phyloP scores from a whole-genome alignment of 2,329 filamentous ascomycete genomes.

The Colletotrichum caudatum region DNA sequence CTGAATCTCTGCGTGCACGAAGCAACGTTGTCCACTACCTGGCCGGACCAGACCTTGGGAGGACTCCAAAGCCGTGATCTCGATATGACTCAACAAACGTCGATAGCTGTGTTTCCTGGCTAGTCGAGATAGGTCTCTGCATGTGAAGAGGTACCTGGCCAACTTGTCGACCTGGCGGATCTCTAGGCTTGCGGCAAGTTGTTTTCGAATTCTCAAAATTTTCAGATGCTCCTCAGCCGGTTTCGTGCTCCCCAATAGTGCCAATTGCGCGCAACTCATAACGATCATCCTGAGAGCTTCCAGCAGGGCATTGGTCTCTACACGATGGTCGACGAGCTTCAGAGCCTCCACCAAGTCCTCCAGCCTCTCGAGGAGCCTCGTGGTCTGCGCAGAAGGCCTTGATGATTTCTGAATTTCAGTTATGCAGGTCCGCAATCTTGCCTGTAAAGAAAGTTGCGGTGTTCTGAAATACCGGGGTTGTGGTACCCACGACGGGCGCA shows the following conservation, averaged over 20 bases:
- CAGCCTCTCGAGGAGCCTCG: neutral
- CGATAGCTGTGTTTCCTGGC: neutral
- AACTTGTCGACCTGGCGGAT: constrained; percentile 18
- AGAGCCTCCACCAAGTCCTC: constrained; percentile 5
- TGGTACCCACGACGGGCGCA: constrained; percentile 6
- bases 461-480: neutral
- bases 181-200: neutral
- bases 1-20: constrained; percentile 18
- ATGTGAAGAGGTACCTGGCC: constrained; percentile 21
- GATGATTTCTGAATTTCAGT: neutral
- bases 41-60: neutral
- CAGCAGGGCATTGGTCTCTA: neutral
- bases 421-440: constrained; percentile 8
- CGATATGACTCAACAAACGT: constrained; percentile 10
- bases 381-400: neutral
- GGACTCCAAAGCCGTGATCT: constrained; percentile 2
- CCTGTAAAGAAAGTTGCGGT: constrained; percentile 5
- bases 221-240: constrained; percentile 18
- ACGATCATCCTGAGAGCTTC: constrained; percentile 11
- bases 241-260: constrained; percentile 1
- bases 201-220: neutral
- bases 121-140: constrained; percentile 10
- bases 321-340: constrained; percentile 1
- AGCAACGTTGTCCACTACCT: constrained; percentile 2
- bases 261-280: constrained; percentile 8